These are phyloP conservation scores for Hymenoscyphus fraxineus DNA, from an alignment of 2,329 filamentous ascomycete species.

Conservation along the genomic window DNA sequence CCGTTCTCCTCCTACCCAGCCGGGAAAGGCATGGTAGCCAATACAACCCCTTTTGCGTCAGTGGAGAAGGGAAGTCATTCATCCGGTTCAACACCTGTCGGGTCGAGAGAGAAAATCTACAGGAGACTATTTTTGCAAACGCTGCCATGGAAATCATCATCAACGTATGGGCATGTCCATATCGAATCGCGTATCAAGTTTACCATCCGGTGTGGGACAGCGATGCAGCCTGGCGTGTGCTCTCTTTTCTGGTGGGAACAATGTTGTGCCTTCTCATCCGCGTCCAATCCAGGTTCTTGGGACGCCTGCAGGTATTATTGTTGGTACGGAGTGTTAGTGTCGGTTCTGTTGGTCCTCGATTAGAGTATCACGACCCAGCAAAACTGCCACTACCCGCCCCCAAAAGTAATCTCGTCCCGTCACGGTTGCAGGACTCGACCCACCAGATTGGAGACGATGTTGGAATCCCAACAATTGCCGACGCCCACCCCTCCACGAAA, in stretches of 20 bases:
- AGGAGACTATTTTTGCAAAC: neutral
- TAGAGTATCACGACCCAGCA: slow-evolving; percentile 3
- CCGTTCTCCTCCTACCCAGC: neutral
- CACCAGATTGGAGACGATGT: slow-evolving; percentile 9
- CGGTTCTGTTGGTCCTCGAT: neutral
- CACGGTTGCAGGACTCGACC: slow-evolving; percentile 4
- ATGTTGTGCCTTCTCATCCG: neutral
- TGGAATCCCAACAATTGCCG: slow-evolving; percentile 4
- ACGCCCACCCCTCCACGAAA: neutral
- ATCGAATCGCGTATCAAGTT: neutral
- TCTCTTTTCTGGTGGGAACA: neutral
- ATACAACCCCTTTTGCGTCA: neutral
- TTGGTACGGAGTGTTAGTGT: neutral
- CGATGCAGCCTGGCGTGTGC: neutral
- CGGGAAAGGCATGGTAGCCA: neutral
- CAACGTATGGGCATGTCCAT: neutral
- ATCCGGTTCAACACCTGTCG: neutral
- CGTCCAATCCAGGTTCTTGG: slow-evolving; percentile 6
- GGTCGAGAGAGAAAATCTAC: neutral
- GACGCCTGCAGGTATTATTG: neutral
- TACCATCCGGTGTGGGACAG: slow-evolving; percentile 4
- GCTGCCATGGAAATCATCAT: neutral
- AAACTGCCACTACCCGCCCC: slow-evolving; percentile 3
- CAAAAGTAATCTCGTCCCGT: slow-evolving; percentile 1
- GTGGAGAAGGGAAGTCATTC: neutral